phyloP scores from a whole-genome alignment of 805 yeast genomes.

The Myxozyma monticola region DNA sequence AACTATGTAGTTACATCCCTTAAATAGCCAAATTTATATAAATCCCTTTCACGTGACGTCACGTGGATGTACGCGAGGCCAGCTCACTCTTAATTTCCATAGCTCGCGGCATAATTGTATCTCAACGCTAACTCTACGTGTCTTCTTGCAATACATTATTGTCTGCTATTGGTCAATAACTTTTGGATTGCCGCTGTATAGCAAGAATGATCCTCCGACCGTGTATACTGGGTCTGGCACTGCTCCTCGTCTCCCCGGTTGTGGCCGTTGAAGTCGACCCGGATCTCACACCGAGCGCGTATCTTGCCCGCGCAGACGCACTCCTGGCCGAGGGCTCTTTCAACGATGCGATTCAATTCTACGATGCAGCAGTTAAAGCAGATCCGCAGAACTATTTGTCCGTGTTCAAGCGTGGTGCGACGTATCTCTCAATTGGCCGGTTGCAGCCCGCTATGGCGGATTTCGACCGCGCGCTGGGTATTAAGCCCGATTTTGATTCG shows the following conservation, averaged over 20 bases:
- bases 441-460: slow-evolving; percentile 41
- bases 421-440: slow-evolving; percentile 39
- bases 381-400: slow-evolving; percentile 37
- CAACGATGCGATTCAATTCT: slow-evolving; percentile 27
- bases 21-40: too few species aligned
- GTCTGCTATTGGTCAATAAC: too few species aligned
- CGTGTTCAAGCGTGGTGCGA: slow-evolving; percentile 42
- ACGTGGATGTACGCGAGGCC: too few species aligned
- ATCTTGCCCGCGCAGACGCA: slow-evolving; percentile 24
- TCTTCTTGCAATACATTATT: too few species aligned
- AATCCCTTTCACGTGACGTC: too few species aligned
- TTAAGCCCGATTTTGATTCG: slow-evolving; percentile 39
- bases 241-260: not conserved
- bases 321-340: slow-evolving; percentile 27
- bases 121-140: too few species aligned
- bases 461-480: slow-evolving; percentile 37
- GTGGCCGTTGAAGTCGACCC: slow-evolving; percentile 3
- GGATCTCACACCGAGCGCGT: slow-evolving; percentile 13
- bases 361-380: slow-evolving; percentile 35
- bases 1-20: too few species aligned
- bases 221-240: too few species aligned
- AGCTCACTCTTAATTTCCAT: too few species aligned
- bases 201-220: too few species aligned
- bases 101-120: too few species aligned
- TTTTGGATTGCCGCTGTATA: too few species aligned